phyloP scores from a whole-genome alignment of 345 rosid species.

The Lumnitzera racemosa region DNA sequence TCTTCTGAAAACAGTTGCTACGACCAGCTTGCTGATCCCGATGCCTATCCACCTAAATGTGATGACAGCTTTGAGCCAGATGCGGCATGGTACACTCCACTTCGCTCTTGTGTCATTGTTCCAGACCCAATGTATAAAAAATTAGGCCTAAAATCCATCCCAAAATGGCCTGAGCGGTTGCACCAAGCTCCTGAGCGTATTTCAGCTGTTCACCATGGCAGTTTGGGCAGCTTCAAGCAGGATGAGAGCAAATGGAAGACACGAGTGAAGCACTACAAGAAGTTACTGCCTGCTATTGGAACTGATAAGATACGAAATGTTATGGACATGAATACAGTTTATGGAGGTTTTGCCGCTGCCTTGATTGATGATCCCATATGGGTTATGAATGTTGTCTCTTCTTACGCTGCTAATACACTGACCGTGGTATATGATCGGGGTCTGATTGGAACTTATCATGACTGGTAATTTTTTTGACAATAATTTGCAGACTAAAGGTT shows the following conservation, averaged over 20 bases:
- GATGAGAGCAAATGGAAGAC: constrained; percentile 83
- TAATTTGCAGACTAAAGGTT: background rate
- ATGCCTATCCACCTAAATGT: constrained; percentile 76
- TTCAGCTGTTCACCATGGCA: constrained; percentile 63
- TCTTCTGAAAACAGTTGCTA: constrained; percentile 65
- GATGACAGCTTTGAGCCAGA: constrained; percentile 95
- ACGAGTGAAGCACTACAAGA: constrained; percentile 82
- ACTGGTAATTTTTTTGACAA: constrained; percentile 48
- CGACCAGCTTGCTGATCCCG: constrained; percentile 50
- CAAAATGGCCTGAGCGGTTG: constrained; percentile 84
- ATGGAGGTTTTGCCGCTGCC: constrained; percentile 89
- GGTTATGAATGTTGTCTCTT: constrained; percentile 95
- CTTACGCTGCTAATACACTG: constrained; percentile 71
- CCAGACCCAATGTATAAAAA: constrained; percentile 61
- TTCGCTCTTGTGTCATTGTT: constrained; percentile 80
- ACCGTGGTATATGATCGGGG: constrained; percentile 89
- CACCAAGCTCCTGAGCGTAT: constrained; percentile 69
- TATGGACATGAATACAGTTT: constrained; percentile 98
- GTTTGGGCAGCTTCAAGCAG: constrained; percentile 52
- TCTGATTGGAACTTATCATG: constrained; percentile 84
- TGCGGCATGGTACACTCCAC: constrained; percentile 92
- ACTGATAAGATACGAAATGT: constrained; percentile 79
- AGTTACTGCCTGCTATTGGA: constrained; percentile 71
- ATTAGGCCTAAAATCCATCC: constrained; percentile 49
- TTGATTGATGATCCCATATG: constrained; percentile 69